Conservation (phyloP, 73 alveolate genomes). For the Paramecium biaurelia region DNA sequence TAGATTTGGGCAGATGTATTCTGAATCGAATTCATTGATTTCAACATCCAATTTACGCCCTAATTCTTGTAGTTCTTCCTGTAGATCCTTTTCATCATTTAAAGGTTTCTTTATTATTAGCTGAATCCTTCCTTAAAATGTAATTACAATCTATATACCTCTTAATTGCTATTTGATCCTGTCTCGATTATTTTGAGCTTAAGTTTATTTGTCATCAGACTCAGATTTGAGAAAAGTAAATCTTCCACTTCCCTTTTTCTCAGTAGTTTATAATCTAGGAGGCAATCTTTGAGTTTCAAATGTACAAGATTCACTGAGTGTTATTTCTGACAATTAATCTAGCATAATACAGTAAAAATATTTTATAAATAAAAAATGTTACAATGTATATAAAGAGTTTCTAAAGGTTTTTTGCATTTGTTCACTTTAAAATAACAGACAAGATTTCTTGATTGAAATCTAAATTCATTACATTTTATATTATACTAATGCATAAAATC, state of each 20-base stretch:
- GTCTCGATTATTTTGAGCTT: neutral
- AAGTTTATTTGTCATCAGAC: neutral
- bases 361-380: neutral
- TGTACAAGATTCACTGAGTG: neutral
- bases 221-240: slow-evolving; percentile 32
- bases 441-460: no score
- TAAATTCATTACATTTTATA: neutral
- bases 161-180: slow-evolving; percentile 1
- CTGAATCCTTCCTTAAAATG: neutral
- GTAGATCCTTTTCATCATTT: neutral
- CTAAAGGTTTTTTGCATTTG: neutral
- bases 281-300: neutral
- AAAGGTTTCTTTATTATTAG: neutral
- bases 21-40: neutral
- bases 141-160: neutral
- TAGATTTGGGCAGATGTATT: neutral
- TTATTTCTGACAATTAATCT: neutral
- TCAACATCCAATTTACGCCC: slow-evolving; percentile 13
- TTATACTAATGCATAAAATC: neutral
- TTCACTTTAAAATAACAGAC: neutral
- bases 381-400: neutral
- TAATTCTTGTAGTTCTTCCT: slow-evolving; percentile 8
- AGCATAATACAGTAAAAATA: neutral
- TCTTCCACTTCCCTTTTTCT: slow-evolving; percentile 30
- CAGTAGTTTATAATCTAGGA: neutral